phyloP scores from a whole-genome alignment of 441 rosid species.

The Kokia cookei region DNA sequence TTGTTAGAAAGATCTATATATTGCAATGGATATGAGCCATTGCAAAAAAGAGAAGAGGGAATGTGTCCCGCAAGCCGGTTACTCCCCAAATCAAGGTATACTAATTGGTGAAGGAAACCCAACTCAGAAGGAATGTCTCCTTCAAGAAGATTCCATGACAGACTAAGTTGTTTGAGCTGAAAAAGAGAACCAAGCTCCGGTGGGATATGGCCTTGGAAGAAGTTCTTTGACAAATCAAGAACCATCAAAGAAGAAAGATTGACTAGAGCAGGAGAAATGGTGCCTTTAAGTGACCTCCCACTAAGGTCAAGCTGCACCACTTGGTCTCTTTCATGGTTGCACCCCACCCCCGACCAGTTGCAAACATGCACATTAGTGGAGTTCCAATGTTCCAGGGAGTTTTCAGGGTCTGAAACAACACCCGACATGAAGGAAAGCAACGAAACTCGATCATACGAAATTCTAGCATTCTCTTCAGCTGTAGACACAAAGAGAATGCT shows the following conservation, averaged over 20 bases:
- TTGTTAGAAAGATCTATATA: conserved; percentile 81
- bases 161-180: conserved; percentile 46
- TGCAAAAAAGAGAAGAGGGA: conserved; percentile 61
- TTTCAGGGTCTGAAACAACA: conserved; percentile 47
- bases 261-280: conserved; percentile 54
- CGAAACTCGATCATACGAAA: conserved; percentile 34
- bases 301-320: conserved; percentile 54
- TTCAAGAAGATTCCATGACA: conserved; percentile 63
- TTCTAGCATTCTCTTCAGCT: conserved; percentile 18
- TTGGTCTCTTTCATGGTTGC: conserved; percentile 40
- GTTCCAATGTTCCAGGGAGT: conserved; percentile 46
- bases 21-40: conserved; percentile 44
- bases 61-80: conserved; percentile 53
- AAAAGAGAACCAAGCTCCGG: conserved; percentile 46
- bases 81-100: conserved; percentile 55
- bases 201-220: conserved; percentile 59
- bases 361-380: conserved; percentile 44
- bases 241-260: conserved; percentile 55
- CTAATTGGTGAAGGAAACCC: conserved; percentile 38
- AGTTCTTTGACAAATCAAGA: conserved; percentile 76
- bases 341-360: conserved; percentile 64
- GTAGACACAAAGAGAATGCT: conserved; percentile 20
- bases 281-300: conserved; percentile 52
- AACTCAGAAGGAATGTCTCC: conserved; percentile 56
- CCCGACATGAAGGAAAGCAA: conserved; percentile 53